A percentile compares a stretch with the other conserved stretches of the same genome.
These are phyloP conservation scores for Neurospora pannonica DNA, from an alignment of 495 filamentous ascomycete genomes.

Conservation along the genomic window DNA sequence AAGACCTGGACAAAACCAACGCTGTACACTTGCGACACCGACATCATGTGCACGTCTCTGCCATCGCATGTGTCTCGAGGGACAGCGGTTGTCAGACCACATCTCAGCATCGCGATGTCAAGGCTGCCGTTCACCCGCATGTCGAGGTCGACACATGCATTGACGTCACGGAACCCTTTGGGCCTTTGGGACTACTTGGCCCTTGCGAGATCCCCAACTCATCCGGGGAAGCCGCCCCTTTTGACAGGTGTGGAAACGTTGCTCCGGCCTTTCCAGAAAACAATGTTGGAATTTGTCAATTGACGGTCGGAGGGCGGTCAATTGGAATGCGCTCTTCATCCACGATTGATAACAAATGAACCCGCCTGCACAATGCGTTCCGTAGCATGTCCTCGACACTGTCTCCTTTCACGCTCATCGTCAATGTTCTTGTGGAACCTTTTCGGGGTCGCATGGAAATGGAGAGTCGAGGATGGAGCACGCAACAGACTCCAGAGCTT, in stretches of 20 bases:
- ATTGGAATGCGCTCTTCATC: not conserved
- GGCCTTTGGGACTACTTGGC: not conserved
- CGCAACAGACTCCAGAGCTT: not conserved
- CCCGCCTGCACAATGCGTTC: not conserved
- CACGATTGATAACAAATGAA: not conserved
- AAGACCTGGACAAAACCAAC: not conserved
- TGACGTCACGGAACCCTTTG: not conserved
- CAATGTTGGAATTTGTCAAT: not conserved
- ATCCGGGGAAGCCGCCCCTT: not conserved
- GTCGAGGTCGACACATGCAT: not conserved
- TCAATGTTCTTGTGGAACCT: not conserved
- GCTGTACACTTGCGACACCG: not conserved
- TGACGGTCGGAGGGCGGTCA: not conserved
- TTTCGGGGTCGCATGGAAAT: not conserved
- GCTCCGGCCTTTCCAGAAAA: not conserved
- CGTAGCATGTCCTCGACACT: not conserved
- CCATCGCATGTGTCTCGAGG: not conserved
- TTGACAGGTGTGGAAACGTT: not conserved
- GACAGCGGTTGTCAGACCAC: not conserved
- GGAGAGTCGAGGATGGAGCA: not conserved
- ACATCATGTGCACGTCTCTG: not conserved
- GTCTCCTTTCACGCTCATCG: not conserved
- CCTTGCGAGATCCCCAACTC: not conserved
- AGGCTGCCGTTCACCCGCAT: not conserved
- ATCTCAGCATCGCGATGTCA: not conserved